Evolutionary conservation across 106 monocot species (phyloP).

Genomic region (Phalaenopsis equestris): DNA sequence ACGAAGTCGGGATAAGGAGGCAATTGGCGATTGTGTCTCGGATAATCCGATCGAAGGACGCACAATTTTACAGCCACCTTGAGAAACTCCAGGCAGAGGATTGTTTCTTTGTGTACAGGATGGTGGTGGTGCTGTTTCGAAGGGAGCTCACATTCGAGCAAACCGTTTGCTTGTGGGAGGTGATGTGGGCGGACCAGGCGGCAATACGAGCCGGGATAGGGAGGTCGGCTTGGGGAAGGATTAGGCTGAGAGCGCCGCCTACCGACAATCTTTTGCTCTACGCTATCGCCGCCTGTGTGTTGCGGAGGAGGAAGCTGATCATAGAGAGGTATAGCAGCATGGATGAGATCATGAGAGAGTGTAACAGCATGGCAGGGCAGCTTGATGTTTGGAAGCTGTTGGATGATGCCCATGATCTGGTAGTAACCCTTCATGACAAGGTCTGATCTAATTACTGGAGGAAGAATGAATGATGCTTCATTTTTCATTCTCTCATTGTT

Average conservation of each 20-base stretch:
- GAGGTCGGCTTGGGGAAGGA: conserved; percentile 54
- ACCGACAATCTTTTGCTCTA: conserved; percentile 70
- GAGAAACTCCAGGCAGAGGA: conserved; percentile 85
- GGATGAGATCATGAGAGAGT: conserved; percentile 81
- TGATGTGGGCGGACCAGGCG: conserved; percentile 94
- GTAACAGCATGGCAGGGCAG: conserved; percentile 65
- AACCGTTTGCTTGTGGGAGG: conserved; percentile 83
- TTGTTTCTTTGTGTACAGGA: conserved; percentile 89
- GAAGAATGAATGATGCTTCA: too few species aligned
- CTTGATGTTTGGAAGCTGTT: conserved; percentile 83
- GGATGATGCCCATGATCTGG: conserved; percentile 83
- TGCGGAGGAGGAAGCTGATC: conserved; percentile 71
- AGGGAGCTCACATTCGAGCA: conserved; percentile 83
- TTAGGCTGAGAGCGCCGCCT: conserved; percentile 54
- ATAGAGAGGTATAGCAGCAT: conserved; percentile 77
- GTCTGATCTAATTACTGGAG: conserved; percentile 11
- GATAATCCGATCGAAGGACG: conserved; percentile 74
- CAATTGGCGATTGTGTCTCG: conserved; percentile 60
- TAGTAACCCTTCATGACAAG: conserved; percentile 67
- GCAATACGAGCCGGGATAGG: conserved; percentile 63
- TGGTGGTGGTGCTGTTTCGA: conserved; percentile 83
- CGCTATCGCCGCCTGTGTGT: conserved; percentile 82
- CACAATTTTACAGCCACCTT: conserved; percentile 58
- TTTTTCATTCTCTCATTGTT: too few species aligned
- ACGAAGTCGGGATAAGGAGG: conserved; percentile 78